phyloP scores from a whole-genome alignment of 2,329 filamentous ascomycete species.

The Rhytidhysteron rufulum region DNA sequence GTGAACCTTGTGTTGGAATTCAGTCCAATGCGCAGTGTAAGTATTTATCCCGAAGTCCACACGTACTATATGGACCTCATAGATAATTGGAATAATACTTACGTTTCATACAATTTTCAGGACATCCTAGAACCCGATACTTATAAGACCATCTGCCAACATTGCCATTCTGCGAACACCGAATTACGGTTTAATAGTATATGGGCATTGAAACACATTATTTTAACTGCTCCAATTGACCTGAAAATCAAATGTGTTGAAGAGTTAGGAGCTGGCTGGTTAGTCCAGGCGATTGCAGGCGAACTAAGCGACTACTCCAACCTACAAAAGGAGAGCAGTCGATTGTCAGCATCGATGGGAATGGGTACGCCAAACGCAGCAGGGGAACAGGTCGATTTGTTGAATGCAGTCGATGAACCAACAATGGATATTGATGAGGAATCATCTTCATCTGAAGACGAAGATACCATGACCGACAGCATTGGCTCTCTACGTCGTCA shows the following conservation, averaged over 20 bases:
- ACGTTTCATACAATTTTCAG: conserved; percentile 43
- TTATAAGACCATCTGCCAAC: conserved; percentile 72
- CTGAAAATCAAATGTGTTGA: conserved; percentile 75
- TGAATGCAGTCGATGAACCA: conserved; percentile 49
- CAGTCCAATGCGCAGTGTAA: conserved; percentile 84
- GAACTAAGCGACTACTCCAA: conserved; percentile 37
- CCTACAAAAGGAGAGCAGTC: conserved; percentile 31
- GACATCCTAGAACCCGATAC: conserved; percentile 70
- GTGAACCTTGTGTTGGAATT: conserved; percentile 85
- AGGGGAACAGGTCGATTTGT: conserved; percentile 57
- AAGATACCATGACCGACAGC: conserved; percentile 44
- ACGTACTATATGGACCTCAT: background rate
- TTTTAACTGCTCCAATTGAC: conserved; percentile 66
- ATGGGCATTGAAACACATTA: conserved; percentile 91
- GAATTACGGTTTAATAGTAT: conserved; percentile 78
- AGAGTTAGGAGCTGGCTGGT: conserved; percentile 72
- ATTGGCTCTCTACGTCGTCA: conserved; percentile 34
- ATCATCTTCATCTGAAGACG: conserved; percentile 37
- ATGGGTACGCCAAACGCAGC: conserved; percentile 58
- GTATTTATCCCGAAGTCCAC: conserved; percentile 27
- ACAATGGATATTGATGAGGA: conserved; percentile 40
- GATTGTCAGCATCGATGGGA: conserved; percentile 36
- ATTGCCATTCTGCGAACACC: conserved; percentile 78
- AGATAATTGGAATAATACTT: too few species aligned
- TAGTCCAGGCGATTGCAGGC: conserved; percentile 71